Conservation (phyloP, 176 grass and related monocot species). For the Ensete ventricosum region DNA sequence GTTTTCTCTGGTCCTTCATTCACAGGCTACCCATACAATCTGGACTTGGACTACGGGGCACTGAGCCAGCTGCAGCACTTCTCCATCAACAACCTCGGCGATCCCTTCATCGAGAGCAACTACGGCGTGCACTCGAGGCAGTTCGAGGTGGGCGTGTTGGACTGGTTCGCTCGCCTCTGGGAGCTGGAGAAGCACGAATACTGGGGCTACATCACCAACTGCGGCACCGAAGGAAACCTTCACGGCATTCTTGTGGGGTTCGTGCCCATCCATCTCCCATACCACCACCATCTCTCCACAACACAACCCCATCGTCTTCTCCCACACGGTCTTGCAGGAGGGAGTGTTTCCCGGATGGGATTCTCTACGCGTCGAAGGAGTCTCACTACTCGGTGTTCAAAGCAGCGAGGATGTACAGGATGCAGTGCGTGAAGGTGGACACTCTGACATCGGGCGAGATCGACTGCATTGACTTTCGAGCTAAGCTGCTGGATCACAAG, state of each 20-base stretch:
- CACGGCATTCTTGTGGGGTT: conserved; percentile 88
- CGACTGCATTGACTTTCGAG: conserved; percentile 50
- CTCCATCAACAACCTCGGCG: conserved; percentile 78
- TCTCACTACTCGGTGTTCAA: conserved; percentile 93
- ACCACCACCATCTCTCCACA: too few relatives aligned
- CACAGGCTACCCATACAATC: conserved; percentile 79
- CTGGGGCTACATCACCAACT: conserved; percentile 91
- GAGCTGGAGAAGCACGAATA: conserved; percentile 63
- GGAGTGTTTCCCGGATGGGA: conserved; percentile 65
- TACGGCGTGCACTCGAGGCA: conserved; percentile 81
- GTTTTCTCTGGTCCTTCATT: not conserved
- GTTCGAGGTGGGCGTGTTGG: conserved; percentile 76
- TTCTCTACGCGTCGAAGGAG: conserved; percentile 62
- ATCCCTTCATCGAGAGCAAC: conserved; percentile 89
- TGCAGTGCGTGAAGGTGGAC: conserved; percentile 71
- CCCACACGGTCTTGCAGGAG: conserved; percentile 40
- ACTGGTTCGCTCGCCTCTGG: conserved; percentile 92
- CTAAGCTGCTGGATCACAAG: conserved; percentile 45
- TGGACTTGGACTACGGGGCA: conserved; percentile 78
- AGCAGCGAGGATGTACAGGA: conserved; percentile 85
- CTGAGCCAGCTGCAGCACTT: conserved; percentile 63
- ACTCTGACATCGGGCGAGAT: conserved; percentile 78
- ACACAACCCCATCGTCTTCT: not conserved
- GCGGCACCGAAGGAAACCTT: conserved; percentile 86
- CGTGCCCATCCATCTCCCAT: too few relatives aligned